phyloP scores from a whole-genome alignment of 306 rosid genomes.

The Quercus robur region DNA sequence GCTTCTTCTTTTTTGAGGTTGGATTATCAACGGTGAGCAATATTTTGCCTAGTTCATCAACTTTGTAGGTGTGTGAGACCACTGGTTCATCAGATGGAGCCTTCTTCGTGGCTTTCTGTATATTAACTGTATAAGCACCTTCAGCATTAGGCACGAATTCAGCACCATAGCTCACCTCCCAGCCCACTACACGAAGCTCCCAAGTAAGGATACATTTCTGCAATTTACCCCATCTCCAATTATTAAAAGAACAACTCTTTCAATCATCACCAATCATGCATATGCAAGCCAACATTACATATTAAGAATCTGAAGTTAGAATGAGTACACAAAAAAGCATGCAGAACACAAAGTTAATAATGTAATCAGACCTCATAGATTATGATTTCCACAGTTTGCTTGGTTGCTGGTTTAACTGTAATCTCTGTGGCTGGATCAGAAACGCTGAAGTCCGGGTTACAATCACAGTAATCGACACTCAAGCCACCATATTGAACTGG shows the following conservation, averaged over 20 bases:
- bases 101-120: conserved; percentile 78
- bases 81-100: conserved; percentile 75
- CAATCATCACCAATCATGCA: conserved; percentile 7
- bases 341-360: background rate
- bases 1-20: conserved; percentile 71
- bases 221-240: conserved; percentile 18
- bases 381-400: conserved; percentile 90
- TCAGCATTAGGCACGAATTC: conserved; percentile 76
- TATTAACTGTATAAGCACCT: conserved; percentile 57
- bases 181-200: conserved; percentile 97
- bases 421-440: conserved; percentile 63
- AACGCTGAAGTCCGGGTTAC: conserved; percentile 80
- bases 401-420: conserved; percentile 70
- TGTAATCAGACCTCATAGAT: conserved; percentile 70
- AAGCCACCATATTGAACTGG: conserved; percentile 92
- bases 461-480: conserved; percentile 86
- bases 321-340: background rate
- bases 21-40: conserved; percentile 83
- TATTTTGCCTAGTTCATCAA: conserved; percentile 74
- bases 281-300: background rate
- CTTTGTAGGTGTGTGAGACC: conserved; percentile 62
- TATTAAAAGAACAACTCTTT: background rate
- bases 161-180: conserved; percentile 87
- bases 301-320: conserved; percentile 1
- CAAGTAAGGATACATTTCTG: conserved; percentile 85